Evolutionary conservation across 192 early-diverging fungal species (phyloP).

Genomic region (Lobosporangium transversale): DNA sequence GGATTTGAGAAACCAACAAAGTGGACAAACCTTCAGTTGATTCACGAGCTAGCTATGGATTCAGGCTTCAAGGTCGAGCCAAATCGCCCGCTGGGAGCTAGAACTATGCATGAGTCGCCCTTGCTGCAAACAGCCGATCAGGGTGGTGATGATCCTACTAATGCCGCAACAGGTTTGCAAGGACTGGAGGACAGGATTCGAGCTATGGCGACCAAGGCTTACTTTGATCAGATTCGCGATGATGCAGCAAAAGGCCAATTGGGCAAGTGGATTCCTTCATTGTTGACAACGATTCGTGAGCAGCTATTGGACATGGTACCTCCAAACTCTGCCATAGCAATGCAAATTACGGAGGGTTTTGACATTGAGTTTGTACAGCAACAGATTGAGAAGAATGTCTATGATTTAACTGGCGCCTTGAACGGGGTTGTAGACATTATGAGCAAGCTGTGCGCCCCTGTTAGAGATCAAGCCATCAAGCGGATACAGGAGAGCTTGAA

Average conservation of each 20-base stretch:
- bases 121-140: not conserved
- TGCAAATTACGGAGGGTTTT: slow-evolving; percentile 69
- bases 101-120: not conserved
- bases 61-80: slow-evolving; percentile 72
- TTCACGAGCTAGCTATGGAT: slow-evolving; percentile 82
- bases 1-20: slow-evolving; percentile 1
- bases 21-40: slow-evolving; percentile 72
- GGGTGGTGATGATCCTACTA: not conserved
- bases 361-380: slow-evolving; percentile 76
- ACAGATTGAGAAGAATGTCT: slow-evolving; percentile 65
- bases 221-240: slow-evolving; percentile 72
- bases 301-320: slow-evolving; percentile 73
- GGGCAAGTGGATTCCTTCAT: slow-evolving; percentile 56
- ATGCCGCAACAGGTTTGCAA: not conserved
- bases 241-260: slow-evolving; percentile 64
- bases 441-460: slow-evolving; percentile 79
- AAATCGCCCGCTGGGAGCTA: not conserved
- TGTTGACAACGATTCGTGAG: slow-evolving; percentile 51
- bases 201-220: slow-evolving; percentile 72
- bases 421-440: slow-evolving; percentile 66
- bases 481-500: slow-evolving; percentile 28
- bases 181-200: slow-evolving; percentile 66
- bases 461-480: slow-evolving; percentile 70
- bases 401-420: slow-evolving; percentile 62
- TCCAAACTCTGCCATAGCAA: slow-evolving; percentile 59